Evolutionary conservation across 495 filamentous ascomycete genomes (phyloP).

Genomic region (Aspergillus sparsus): DNA sequence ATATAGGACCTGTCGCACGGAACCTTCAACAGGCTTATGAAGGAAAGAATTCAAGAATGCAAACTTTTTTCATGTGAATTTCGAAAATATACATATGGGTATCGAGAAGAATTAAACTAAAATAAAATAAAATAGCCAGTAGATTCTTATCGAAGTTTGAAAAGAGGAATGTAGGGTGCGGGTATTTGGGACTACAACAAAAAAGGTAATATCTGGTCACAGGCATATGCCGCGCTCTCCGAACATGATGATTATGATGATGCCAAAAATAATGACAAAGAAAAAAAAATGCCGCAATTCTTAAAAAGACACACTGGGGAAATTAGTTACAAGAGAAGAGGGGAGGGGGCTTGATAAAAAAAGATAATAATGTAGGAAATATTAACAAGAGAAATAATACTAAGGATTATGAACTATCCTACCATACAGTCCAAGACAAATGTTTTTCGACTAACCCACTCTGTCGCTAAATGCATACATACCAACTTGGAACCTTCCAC

Average conservation of each 20-base stretch:
- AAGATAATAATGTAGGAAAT: neutral
- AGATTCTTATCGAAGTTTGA: conserved; percentile 1
- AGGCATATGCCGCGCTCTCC: no score
- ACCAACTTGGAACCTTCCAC: no score
- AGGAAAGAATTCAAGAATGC: neutral
- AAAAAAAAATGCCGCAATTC: neutral
- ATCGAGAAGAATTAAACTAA: no score
- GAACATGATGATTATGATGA: no score
- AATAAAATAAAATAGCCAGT: no score
- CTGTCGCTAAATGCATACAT: neutral
- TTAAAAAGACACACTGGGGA: neutral
- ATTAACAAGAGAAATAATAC: neutral
- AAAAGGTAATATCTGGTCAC: neutral
- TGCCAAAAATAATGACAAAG: neutral
- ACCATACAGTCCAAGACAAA: no score
- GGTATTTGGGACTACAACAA: neutral
- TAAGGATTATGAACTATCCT: neutral
- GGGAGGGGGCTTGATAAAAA: conserved; percentile 1
- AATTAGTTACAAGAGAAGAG: neutral
- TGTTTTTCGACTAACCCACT: neutral
- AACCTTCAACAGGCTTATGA: no score
- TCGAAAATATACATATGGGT: neutral
- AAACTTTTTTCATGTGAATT: neutral
- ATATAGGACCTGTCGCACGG: no score
- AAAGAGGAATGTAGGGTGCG: neutral